A percentile compares a stretch with the other conserved stretches of the same genome.
Conservation (phyloP, 129 eudicot species). For the Mikania micrantha region DNA sequence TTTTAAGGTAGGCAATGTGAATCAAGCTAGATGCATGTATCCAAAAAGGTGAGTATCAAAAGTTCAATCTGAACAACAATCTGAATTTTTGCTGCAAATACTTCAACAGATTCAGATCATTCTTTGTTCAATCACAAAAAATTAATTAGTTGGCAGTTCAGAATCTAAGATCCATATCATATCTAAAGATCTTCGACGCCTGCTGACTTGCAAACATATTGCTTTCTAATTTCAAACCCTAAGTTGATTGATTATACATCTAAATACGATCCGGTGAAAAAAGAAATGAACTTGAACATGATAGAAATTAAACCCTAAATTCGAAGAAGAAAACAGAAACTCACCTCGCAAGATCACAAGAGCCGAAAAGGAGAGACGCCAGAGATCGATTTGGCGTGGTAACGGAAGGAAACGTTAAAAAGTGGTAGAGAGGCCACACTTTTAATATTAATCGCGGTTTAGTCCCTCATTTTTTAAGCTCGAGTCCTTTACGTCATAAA, state of each 20-base stretch:
- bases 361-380: constrained; percentile 5
- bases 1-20: neutral
- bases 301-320: neutral
- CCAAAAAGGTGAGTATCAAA: neutral
- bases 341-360: constrained; percentile 22
- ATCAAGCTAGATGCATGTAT: neutral
- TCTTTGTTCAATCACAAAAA: too few species aligned
- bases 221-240: constrained; percentile 16
- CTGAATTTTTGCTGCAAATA: too few species aligned
- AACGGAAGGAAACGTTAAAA: too few species aligned
- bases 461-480: constrained; percentile 8
- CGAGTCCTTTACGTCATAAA: neutral
- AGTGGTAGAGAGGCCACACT: neutral
- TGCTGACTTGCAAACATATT: neutral
- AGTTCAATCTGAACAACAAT: neutral
- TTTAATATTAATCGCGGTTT: neutral
- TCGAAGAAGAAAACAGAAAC: neutral
- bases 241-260: neutral
- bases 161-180: neutral
- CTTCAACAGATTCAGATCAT: neutral
- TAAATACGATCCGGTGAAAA: neutral
- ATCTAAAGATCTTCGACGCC: neutral
- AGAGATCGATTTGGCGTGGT: neutral
- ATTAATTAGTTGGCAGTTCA: neutral
- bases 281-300: neutral